These are phyloP conservation scores for Athelia psychrophila DNA, from an alignment of 1,284 basidiomycete species.

Conservation along the genomic window DNA sequence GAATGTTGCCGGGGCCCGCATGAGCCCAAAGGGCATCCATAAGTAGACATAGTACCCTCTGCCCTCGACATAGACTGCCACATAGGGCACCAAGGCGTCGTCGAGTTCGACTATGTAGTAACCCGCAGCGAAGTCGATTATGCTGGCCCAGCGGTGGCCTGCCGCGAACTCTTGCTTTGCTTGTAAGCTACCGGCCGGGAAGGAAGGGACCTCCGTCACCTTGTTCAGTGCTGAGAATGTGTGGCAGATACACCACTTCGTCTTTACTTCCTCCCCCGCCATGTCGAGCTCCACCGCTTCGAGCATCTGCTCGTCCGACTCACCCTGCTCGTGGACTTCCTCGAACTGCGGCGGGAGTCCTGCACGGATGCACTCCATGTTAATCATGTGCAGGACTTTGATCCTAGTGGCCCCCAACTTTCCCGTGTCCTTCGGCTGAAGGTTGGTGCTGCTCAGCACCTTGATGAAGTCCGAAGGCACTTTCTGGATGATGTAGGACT, in stretches of 20 bases:
- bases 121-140: constrained; percentile 14
- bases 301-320: neutral
- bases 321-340: neutral
- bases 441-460: constrained; percentile 6
- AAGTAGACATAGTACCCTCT: constrained; percentile 17
- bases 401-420: constrained; percentile 1
- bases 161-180: constrained; percentile 12
- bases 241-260: constrained; percentile 13
- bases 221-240: constrained; percentile 14
- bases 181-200: constrained; percentile 14
- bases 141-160: constrained; percentile 11
- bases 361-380: constrained; percentile 6
- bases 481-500: constrained; percentile 6
- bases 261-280: neutral
- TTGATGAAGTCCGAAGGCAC: constrained; percentile 10
- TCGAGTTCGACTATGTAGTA: constrained; percentile 14
- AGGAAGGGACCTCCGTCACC: constrained; percentile 12
- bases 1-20: constrained; percentile 16
- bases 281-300: neutral
- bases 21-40: constrained; percentile 15
- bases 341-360: constrained; percentile 6
- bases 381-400: constrained; percentile 5
- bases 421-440: constrained; percentile 13
- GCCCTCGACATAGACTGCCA: constrained; percentile 17
- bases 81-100: constrained; percentile 10